Percentiles rank a stretch among this genome's conserved stretches.
Conservation (phyloP, 164 flowering plant genomes). For the Vitis cinerea region DNA sequence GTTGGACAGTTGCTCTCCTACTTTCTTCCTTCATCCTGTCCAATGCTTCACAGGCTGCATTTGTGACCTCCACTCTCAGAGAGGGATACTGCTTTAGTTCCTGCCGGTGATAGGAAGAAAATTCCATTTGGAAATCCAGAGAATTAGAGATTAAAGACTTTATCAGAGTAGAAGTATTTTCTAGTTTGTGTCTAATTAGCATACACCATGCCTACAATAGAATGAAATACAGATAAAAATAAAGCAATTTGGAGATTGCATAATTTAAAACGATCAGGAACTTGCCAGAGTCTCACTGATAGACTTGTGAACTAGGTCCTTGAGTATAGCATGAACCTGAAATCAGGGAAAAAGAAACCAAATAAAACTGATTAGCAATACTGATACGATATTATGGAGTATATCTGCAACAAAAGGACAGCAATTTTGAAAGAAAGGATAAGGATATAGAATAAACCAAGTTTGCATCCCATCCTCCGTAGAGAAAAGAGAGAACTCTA, state of each 20-base stretch:
- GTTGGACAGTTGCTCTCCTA: conserved; percentile 42
- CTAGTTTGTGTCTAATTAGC: background rate
- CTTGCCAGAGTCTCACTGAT: conserved; percentile 47
- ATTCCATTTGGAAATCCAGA: no score
- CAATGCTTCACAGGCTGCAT: conserved; percentile 43
- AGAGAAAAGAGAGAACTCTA: no score
- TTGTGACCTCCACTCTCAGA: conserved; percentile 37
- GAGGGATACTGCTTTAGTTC: conserved; percentile 52
- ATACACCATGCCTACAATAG: background rate
- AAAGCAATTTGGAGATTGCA: background rate
- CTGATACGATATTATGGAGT: background rate
- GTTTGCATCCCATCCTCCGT: no score
- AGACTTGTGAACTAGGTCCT: conserved; percentile 55
- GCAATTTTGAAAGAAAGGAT: no score
- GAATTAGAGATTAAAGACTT: background rate
- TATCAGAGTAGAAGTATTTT: background rate
- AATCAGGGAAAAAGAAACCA: conserved; percentile 5
- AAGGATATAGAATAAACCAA: no score
- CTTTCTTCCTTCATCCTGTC: conserved; percentile 51
- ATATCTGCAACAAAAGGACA: background rate
- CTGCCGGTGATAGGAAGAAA: conserved; percentile 14
- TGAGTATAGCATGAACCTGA: conserved; percentile 51
- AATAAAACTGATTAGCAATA: background rate
- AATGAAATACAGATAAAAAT: background rate
- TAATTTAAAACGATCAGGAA: conserved; percentile 4